A percentile compares a stretch with the other conserved stretches of the same genome.
Conservation (phyloP, 768 basidiomycete species). For the Chalciporus sphaerocephalus region DNA sequence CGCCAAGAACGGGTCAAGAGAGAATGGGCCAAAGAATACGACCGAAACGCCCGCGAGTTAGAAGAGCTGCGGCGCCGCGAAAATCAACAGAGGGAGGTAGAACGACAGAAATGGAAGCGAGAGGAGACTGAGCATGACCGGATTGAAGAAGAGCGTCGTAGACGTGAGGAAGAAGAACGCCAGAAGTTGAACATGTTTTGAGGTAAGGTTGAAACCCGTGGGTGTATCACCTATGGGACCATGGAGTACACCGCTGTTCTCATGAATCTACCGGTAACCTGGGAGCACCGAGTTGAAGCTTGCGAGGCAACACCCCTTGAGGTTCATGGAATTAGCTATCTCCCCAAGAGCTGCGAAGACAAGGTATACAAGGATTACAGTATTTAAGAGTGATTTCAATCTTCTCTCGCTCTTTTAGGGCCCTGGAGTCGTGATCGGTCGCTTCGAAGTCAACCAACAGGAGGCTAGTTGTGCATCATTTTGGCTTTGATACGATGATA, state of each 20-base stretch:
- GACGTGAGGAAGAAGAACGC: slow-evolving; percentile 23
- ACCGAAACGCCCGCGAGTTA: not conserved
- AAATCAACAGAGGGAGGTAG: not conserved
- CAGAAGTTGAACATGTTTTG: slow-evolving; percentile 22
- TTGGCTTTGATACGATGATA: slow-evolving; percentile 26
- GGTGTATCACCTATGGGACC: slow-evolving; percentile 27
- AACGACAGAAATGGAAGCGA: slow-evolving; percentile 10
- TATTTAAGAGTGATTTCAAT: not conserved
- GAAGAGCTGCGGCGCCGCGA: slow-evolving; percentile 9
- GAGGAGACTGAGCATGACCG: slow-evolving; percentile 8
- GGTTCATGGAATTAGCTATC: slow-evolving; percentile 18
- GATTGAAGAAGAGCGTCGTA: slow-evolving; percentile 10
- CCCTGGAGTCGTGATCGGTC: slow-evolving; percentile 19
- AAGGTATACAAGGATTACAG: slow-evolving; percentile 3
- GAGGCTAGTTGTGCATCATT: slow-evolving; percentile 27
- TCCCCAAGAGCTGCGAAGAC: slow-evolving; percentile 24
- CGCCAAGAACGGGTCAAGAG: slow-evolving; percentile 3
- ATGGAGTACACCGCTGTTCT: slow-evolving; percentile 29
- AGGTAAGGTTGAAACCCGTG: slow-evolving; percentile 13
- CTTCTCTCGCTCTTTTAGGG: slow-evolving; percentile 1
- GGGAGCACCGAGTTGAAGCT: slow-evolving; percentile 17
- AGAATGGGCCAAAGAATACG: slow-evolving; percentile 6
- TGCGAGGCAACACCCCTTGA: slow-evolving; percentile 21
- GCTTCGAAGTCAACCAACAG: slow-evolving; percentile 23
- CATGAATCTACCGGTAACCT: slow-evolving; percentile 24